Evolutionary conservation across 495 filamentous ascomycete genomes (phyloP).

Genomic region (Umbilicaria muhlenbergii): DNA sequence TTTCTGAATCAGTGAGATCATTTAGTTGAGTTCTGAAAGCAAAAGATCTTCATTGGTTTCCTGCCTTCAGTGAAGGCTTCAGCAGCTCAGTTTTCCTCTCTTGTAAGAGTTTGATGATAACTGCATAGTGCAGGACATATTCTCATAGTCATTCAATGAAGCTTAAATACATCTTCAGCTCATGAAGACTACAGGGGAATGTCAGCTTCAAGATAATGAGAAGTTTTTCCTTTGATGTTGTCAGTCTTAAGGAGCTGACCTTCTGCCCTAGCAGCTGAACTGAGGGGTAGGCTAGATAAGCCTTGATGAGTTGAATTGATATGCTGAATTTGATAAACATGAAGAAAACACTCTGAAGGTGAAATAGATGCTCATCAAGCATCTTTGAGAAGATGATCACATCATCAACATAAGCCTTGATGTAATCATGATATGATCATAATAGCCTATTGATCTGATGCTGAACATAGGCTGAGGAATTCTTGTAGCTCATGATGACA

Average conservation of each 20-base stretch:
- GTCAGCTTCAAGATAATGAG: too few relatives aligned
- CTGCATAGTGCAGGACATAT: constrained; percentile 1
- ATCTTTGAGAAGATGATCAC: background rate
- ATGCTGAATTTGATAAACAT: too few relatives aligned
- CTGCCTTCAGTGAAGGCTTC: background rate
- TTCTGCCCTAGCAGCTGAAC: background rate
- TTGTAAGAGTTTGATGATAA: background rate
- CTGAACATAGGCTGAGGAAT: background rate
- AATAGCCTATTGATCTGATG: background rate
- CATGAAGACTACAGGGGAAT: too few relatives aligned
- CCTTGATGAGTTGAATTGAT: background rate
- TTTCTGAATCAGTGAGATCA: background rate
- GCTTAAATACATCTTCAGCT: too few relatives aligned
- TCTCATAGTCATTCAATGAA: background rate
- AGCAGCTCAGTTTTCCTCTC: constrained; percentile 2
- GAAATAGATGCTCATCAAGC: too few relatives aligned
- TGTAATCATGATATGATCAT: background rate
- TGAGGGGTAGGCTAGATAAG: background rate
- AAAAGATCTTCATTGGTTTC: too few relatives aligned
- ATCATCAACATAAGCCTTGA: constrained; percentile 1
- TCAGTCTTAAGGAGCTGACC: background rate
- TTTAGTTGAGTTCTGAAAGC: background rate
- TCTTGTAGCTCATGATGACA: background rate
- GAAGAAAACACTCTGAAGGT: too few relatives aligned
- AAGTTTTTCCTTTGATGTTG: background rate